Base-by-base conservation (phyloP, 2,329 filamentous ascomycete genomes). In the Aspergillus piperis region DNA sequence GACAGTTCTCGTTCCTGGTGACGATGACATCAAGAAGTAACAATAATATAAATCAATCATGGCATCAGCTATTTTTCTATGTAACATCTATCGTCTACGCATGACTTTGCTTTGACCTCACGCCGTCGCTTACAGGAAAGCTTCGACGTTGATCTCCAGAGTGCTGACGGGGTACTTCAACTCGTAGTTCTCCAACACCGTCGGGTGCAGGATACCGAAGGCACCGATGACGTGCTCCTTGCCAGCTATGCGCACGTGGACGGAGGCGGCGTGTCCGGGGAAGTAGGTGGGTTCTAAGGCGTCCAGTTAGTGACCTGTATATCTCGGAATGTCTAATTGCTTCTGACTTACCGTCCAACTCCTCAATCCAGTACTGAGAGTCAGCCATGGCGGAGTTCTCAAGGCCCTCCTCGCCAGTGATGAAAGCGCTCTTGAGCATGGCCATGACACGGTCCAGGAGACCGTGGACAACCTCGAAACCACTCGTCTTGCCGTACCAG, bases 391-490 rank as follows among this genome's bases (percentile, higher is more conserved):
- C 80, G 23, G 85, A 80, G 64, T 84, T 79, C 66, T 84, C 84
- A 36, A 90, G 76, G 3, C 87, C 88, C 66, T 93, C 90, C 70
- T 93, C 91, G 61, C 86, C 84, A 2, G 87, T 90, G 60, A 95
- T 80, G 80, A 96, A 96, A 44, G 87, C 86, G 50, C 87, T 90
- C 72, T 90, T 90, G 62, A 99, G 85, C 94, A 98, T 98, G 62
- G 91, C 81, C 85, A 99, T 89, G 64, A 98, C 80, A 56, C 95
- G 89, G 77, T 99, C 95, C 47, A 99, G 82, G 66, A 99, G 84
- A 60, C 95, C 95, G 78, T 99, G 96, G 3, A 99, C 92, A 65
- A 96, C 83, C 79, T 99, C 95, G 77, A 99, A 99, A 44, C 96
- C 95, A 68, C 89, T 92, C 3, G 88, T 91, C 83, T 95, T 96